A percentile compares a stretch with the other conserved stretches of the same genome.
These are phyloP conservation scores for Kluyveromyces nonfermentans DNA, from an alignment of 805 yeast genomes.

Conservation along the genomic window DNA sequence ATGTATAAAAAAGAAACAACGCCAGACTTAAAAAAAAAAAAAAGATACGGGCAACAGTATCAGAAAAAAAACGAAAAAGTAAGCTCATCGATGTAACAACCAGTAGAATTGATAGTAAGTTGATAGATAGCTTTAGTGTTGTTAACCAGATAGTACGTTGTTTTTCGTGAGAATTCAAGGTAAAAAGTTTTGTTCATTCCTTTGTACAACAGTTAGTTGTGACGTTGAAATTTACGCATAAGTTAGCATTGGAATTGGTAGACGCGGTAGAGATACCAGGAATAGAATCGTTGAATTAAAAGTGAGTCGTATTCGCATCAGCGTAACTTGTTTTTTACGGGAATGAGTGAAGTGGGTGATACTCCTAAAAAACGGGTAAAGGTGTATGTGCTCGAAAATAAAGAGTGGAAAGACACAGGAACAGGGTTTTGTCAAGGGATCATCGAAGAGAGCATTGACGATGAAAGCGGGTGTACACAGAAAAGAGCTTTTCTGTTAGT, in stretches of 20 bases:
- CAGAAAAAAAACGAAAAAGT: not conserved
- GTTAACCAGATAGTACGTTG: too few relatives aligned
- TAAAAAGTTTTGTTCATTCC: too few relatives aligned
- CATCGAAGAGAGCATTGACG: conserved; percentile 16
- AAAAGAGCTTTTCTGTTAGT: conserved; percentile 56
- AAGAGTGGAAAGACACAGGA: conserved; percentile 85
- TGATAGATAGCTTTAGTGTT: too few relatives aligned
- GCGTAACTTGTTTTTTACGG: not conserved
- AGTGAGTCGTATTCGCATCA: not conserved
- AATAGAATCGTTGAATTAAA: not conserved
- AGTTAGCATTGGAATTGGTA: too few relatives aligned
- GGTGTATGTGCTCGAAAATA: conserved; percentile 74
- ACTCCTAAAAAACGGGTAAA: conserved; percentile 69
- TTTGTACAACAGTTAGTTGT: too few relatives aligned
- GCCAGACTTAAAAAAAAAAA: not conserved
- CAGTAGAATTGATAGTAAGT: too few relatives aligned
- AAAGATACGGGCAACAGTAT: not conserved
- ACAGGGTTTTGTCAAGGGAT: conserved; percentile 86
- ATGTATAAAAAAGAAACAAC: not conserved
- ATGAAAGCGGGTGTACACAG: conserved; percentile 8
- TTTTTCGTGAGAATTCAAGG: too few relatives aligned
- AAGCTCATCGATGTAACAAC: not conserved
- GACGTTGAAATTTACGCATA: too few relatives aligned
- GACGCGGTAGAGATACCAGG: not conserved
- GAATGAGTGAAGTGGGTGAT: conserved; percentile 10